phyloP scores from a whole-genome alignment of 2,329 filamentous ascomycete species.

The Scopulariopsis brevicaulis region DNA sequence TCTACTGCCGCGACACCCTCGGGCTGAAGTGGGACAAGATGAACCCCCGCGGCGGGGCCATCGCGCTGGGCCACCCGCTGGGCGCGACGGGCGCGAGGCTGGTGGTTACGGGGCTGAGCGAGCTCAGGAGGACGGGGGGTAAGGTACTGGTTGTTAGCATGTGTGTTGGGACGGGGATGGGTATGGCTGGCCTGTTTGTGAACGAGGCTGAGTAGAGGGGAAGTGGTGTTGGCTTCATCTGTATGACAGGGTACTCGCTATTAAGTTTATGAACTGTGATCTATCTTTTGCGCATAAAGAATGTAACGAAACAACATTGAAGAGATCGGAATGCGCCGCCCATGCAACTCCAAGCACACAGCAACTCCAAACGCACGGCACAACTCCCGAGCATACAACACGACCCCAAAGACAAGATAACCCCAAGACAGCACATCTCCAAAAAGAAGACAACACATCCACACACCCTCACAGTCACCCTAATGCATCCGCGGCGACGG shows the following conservation, averaged over 20 bases:
- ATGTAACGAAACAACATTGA: too few relatives aligned
- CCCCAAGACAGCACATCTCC: neutral
- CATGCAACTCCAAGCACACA: too few relatives aligned
- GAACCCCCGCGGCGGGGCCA: conserved; percentile 72
- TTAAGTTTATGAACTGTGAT: neutral
- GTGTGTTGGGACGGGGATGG: conserved; percentile 65
- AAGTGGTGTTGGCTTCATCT: neutral
- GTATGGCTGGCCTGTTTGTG: conserved; percentile 56
- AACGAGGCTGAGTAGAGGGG: conserved; percentile 31
- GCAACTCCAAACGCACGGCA: neutral
- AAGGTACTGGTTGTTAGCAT: conserved; percentile 88
- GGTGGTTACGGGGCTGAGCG: conserved; percentile 82
- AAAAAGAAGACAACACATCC: neutral
- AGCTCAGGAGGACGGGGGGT: conserved; percentile 74
- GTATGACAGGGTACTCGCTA: neutral
- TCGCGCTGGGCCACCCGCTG: conserved; percentile 74
- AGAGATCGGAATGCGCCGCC: too few relatives aligned
- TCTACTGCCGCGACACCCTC: conserved; percentile 74
- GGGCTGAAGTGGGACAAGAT: conserved; percentile 64
- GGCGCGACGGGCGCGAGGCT: conserved; percentile 68
- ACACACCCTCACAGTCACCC: neutral
- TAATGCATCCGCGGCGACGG: neutral
- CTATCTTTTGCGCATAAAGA: neutral
- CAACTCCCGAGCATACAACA: neutral
- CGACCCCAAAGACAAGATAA: neutral